A percentile compares a stretch with the other conserved stretches of the same genome.
These are phyloP conservation scores for Nemania sp. DNA, from an alignment of 2,329 filamentous ascomycete genomes.

Conservation along the genomic window DNA sequence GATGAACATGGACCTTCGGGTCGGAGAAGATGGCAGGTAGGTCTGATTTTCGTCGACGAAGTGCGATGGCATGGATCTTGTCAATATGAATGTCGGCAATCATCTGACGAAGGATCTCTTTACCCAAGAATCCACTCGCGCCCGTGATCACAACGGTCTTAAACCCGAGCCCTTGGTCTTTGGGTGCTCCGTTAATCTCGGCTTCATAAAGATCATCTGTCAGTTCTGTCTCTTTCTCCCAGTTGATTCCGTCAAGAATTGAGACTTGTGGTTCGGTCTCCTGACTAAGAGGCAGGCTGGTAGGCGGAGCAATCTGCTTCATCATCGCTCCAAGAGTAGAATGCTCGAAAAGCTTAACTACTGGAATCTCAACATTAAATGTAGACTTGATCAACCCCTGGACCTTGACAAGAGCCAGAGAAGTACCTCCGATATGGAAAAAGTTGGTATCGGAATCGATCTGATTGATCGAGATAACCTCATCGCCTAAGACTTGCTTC, in stretches of 20 bases:
- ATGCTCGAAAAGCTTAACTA: slow-evolving; percentile 41
- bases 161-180: not conserved
- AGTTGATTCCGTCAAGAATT: too few species aligned
- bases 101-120: slow-evolving; percentile 2
- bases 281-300: too few species aligned
- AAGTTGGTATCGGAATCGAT: slow-evolving; percentile 40
- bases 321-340: slow-evolving; percentile 47
- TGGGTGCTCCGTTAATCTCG: too few species aligned
- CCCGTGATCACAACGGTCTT: slow-evolving; percentile 5
- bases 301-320: not conserved
- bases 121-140: slow-evolving; percentile 17
- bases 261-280: too few species aligned
- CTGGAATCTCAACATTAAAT: slow-evolving; percentile 31
- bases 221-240: not conserved
- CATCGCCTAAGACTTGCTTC: slow-evolving; percentile 21
- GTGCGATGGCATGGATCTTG: not conserved
- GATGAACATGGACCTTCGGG: not conserved
- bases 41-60: not conserved
- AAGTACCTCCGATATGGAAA: slow-evolving; percentile 48
- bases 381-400: slow-evolving; percentile 39
- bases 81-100: not conserved
- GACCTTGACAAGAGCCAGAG: slow-evolving; percentile 45
- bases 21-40: not conserved
- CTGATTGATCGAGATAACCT: slow-evolving; percentile 7
- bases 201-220: not conserved